Conservation (phyloP, 495 filamentous ascomycete species). For the Penicillium dipodomyicola region DNA sequence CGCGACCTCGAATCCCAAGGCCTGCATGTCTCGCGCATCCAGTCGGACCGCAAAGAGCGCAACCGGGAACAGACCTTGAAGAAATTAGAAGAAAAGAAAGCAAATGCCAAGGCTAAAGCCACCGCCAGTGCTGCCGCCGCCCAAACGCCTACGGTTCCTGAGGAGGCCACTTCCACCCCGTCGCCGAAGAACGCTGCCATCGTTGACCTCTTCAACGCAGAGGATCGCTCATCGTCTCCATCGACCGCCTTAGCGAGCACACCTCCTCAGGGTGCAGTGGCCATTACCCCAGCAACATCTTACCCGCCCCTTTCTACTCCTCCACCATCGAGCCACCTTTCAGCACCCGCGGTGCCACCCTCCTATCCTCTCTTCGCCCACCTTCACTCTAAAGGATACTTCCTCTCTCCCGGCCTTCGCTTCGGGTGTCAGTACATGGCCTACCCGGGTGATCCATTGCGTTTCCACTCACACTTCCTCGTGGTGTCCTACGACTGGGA, state of each 20-base stretch:
- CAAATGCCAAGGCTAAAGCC: conserved; percentile 31
- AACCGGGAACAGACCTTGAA: conserved; percentile 41
- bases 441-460: conserved; percentile 90
- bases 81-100: conserved; percentile 42
- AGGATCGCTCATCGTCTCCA: conserved; percentile 19
- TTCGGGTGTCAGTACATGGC: conserved; percentile 94
- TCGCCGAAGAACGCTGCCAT: conserved; percentile 7
- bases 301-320: conserved; percentile 46
- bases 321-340: conserved; percentile 31
- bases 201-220: conserved; percentile 46
- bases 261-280: conserved; percentile 28
- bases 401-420: conserved; percentile 83
- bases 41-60: conserved; percentile 39
- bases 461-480: conserved; percentile 93
- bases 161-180: conserved; percentile 15
- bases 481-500: conserved; percentile 79
- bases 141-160: conserved; percentile 9
- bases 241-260: conserved; percentile 16
- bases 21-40: conserved; percentile 40
- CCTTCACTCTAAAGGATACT: conserved; percentile 78
- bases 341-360: conserved; percentile 45
- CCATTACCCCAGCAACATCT: conserved; percentile 61
- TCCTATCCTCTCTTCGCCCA: conserved; percentile 58
- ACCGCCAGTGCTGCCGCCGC: conserved; percentile 27
- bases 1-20: conserved; percentile 47